Base-by-base conservation (phyloP, 1,139 yeast species). In the Yarrowia galli region DNA sequence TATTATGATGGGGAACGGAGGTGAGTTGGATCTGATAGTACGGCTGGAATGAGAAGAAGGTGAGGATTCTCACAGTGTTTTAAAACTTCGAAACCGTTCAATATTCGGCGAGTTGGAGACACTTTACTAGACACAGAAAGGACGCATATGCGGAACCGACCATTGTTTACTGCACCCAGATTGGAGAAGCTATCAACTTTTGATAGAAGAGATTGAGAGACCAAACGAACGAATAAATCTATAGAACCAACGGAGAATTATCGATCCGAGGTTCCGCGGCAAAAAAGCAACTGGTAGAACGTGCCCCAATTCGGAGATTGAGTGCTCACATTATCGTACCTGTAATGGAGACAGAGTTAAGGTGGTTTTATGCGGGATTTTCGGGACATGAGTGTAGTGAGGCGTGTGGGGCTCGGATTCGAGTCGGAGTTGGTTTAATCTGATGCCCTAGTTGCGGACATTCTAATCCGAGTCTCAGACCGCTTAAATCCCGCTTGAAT, bases 321-420 rank as follows among this genome's bases (percentile, higher is more conserved):
- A 18, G 32, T 10, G 16, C 3, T 3, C 16, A 28, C 53, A n/a
- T 48, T 48, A 48, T 48, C 53, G 53, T 28, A n/a, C 8, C 38
- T 48, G 32, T 28, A 48, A 48, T 48, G 36, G 53, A n/a, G 36
- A 25, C 53, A 28, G 53, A n/a, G 53, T 48, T 48, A 28, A 48
- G 53, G 53, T 48, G 36, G 40, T 22, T 22, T 36, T 36, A 53
- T 53, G 60, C 60, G 60, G 60, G 60, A 53, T 53, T 53, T 53
- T 53, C 42, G 20, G 32, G 20, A 36, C 3, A 9, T 25, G 15
- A 0, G 3, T 6, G 0, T 36, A 2, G 23, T 10, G n/a, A 2
- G 32, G 15, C 32, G 25, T 1, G 3, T 1, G 22, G 32, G 3
- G 15, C 9, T 35, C 43, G 15, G 28, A 35, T 20, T 16, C 4